A percentile compares a stretch with the other conserved stretches of the same genome.
Evolutionary conservation across 768 basidiomycete species (phyloP).

Genomic region (Candolleomyces aberdarensis): DNA sequence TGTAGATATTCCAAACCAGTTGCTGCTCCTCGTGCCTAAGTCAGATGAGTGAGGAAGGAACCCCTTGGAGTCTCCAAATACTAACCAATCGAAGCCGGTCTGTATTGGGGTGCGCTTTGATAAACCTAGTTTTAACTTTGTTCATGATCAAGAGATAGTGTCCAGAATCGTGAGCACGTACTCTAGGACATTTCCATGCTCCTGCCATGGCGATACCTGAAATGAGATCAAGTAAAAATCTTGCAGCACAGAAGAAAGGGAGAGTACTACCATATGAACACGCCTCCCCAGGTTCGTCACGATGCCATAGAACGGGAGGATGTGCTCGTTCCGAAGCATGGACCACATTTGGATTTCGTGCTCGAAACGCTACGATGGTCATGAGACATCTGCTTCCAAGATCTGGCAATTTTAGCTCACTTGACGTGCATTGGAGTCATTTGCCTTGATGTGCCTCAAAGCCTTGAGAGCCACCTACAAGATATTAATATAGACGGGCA

Average conservation of each 20-base stretch:
- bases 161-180: constrained; percentile 18
- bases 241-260: neutral
- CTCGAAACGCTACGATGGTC: constrained; percentile 46
- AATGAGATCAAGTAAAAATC: too few relatives aligned
- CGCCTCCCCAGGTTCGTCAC: constrained; percentile 50
- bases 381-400: neutral
- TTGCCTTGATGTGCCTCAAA: constrained; percentile 42
- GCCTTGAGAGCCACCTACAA: constrained; percentile 57
- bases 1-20: constrained; percentile 59
- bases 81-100: constrained; percentile 44
- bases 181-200: constrained; percentile 54
- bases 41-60: constrained; percentile 25
- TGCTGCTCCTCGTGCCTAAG: constrained; percentile 38
- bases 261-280: constrained; percentile 41
- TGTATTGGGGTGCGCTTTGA: constrained; percentile 28
- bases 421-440: constrained; percentile 40
- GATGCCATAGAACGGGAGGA: constrained; percentile 54
- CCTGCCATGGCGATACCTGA: constrained; percentile 64
- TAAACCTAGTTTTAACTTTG: constrained; percentile 33
- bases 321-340: constrained; percentile 46
- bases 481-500: neutral
- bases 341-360: constrained; percentile 57
- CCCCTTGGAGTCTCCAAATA: neutral
- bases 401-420: constrained; percentile 19
- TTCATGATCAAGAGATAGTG: neutral